Conservation (phyloP, 106 monocot genomes). For the Alisma plantagoaquatica region DNA sequence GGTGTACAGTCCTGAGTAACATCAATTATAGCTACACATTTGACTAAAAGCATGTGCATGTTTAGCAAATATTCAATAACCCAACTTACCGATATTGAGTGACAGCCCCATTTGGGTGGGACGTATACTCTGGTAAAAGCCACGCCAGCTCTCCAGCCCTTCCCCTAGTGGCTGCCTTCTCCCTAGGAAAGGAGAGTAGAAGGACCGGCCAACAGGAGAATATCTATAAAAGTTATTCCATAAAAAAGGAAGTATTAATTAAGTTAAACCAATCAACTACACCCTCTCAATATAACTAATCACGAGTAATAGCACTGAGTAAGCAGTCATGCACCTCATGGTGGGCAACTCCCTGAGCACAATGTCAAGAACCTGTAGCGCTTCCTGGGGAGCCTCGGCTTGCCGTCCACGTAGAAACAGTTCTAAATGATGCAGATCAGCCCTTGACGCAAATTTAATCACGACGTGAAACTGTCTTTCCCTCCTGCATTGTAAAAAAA, state of each 20-base stretch:
- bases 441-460: constrained; percentile 72
- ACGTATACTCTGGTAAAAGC: constrained; percentile 88
- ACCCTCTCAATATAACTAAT: background rate
- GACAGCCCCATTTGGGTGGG: constrained; percentile 94
- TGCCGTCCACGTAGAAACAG: constrained; percentile 60
- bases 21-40: too few relatives aligned
- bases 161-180: constrained; percentile 59
- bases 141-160: constrained; percentile 85
- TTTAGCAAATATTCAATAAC: too few relatives aligned
- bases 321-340: constrained; percentile 17
- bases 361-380: constrained; percentile 79
- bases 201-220: constrained; percentile 67
- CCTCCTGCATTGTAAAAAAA: constrained; percentile 3
- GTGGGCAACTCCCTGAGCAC: constrained; percentile 68
- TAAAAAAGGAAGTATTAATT: too few relatives aligned
- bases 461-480: constrained; percentile 41
- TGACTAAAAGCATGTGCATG: too few relatives aligned
- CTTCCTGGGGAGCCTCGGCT: constrained; percentile 88
- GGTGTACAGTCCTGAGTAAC: too few relatives aligned
- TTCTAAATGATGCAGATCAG: constrained; percentile 64
- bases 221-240: constrained; percentile 26
- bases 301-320: background rate
- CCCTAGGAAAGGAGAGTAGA: constrained; percentile 77
- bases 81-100: constrained; percentile 68
- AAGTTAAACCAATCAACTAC: too few relatives aligned